Percentiles rank a stretch among this genome's conserved stretches.
These are phyloP conservation scores for Fusarium tuaranense DNA, from an alignment of 2,329 filamentous ascomycete genomes.

Conservation along the genomic window DNA sequence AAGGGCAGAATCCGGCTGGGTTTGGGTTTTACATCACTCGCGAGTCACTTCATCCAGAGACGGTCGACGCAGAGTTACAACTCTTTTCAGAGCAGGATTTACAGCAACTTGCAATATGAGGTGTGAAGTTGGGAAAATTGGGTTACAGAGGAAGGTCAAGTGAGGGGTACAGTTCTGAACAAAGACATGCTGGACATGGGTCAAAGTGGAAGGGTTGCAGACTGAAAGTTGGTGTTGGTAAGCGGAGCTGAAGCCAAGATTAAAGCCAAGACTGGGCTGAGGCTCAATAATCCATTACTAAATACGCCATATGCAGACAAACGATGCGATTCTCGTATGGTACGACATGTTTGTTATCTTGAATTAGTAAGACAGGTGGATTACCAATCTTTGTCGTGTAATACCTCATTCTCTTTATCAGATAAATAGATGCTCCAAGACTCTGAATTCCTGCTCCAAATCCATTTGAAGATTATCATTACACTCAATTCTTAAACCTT, in stretches of 20 bases:
- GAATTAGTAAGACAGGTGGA: neutral
- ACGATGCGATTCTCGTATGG: neutral
- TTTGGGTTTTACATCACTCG: neutral
- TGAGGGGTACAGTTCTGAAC: neutral
- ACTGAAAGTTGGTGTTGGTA: neutral
- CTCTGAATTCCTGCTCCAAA: neutral
- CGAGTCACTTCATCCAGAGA: neutral
- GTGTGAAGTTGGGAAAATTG: neutral
- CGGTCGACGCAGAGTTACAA: neutral
- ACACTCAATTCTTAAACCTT: neutral
- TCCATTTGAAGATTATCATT: neutral
- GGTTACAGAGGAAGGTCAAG: neutral
- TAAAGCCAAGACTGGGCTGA: neutral
- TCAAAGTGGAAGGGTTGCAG: neutral
- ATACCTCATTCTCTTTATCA: neutral
- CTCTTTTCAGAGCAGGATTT: neutral
- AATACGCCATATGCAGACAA: neutral
- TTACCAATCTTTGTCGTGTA: neutral
- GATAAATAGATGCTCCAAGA: neutral
- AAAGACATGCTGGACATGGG: neutral
- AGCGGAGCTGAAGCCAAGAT: neutral
- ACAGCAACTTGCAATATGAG: neutral
- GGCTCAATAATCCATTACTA: neutral
- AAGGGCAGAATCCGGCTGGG: neutral
- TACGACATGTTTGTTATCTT: neutral